Conservation (phyloP, 1,139 yeast species). For the Magnusiomyces fungicola region DNA sequence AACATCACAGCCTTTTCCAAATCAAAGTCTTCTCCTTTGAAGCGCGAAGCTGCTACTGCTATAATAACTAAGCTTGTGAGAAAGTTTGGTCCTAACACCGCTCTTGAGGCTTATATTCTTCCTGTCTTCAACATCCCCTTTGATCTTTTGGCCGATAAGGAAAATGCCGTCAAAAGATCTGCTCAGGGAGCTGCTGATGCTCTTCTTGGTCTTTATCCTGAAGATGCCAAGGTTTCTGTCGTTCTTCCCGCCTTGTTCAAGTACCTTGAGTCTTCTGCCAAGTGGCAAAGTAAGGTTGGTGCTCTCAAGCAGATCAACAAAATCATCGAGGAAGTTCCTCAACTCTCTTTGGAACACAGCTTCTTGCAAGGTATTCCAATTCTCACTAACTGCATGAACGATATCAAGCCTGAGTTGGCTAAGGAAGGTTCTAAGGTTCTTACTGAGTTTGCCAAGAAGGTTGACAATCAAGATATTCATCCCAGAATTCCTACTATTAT, state of each 20-base stretch:
- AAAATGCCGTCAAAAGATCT: constrained; percentile 73
- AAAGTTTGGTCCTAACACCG: constrained; percentile 51
- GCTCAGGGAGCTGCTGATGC: constrained; percentile 54
- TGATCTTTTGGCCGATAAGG: constrained; percentile 77
- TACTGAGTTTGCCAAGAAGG: constrained; percentile 63
- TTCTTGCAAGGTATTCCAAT: constrained; percentile 77
- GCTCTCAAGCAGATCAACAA: constrained; percentile 68
- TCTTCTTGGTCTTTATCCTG: constrained; percentile 60
- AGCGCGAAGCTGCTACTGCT: constrained; percentile 69
- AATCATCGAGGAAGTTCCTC: constrained; percentile 71
- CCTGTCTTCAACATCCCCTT: constrained; percentile 49
- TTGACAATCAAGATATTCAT: constrained; percentile 87
- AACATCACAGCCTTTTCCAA: constrained; percentile 59
- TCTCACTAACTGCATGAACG: constrained; percentile 83
- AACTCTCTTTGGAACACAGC: constrained; percentile 74
- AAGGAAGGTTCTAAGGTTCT: constrained; percentile 71
- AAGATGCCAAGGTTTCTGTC: constrained; percentile 70
- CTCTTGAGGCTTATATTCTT: constrained; percentile 62
- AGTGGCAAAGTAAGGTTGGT: constrained; percentile 87
- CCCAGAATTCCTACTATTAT: constrained; percentile 82
- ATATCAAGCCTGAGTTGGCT: constrained; percentile 93
- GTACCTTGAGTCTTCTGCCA: constrained; percentile 74
- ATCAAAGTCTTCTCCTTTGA: constrained; percentile 63
- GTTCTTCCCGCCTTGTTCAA: constrained; percentile 53
- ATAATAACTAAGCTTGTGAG: constrained; percentile 62